phyloP scores from a whole-genome alignment of 495 filamentous ascomycete genomes.

The Xylaria flabelliformis region DNA sequence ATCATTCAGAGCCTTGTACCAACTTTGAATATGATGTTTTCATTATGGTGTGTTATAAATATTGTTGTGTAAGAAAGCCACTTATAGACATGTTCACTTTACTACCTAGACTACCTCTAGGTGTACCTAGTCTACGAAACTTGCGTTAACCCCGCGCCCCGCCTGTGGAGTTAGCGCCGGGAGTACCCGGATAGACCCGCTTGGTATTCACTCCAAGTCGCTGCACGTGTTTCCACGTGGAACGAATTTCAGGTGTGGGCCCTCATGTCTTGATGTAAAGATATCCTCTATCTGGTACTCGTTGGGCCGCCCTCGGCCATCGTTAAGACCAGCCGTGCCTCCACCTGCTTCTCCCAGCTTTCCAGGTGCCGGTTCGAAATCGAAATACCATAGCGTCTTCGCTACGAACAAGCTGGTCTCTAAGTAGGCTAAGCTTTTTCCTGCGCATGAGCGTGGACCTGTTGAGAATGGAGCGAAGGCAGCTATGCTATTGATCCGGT shows the following conservation, averaged over 20 bases:
- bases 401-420: slow-evolving; percentile 44
- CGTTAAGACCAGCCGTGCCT: slow-evolving; percentile 8
- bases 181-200: no score
- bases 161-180: no score
- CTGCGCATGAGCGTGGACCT: slow-evolving; percentile 42
- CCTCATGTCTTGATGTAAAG: background rate
- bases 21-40: no score
- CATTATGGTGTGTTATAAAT: no score
- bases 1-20: no score
- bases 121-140: no score
- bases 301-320: slow-evolving; percentile 7
- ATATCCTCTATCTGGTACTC: slow-evolving; percentile 31
- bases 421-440: slow-evolving; percentile 49
- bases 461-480: background rate
- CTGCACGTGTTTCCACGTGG: background rate
- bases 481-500: slow-evolving; percentile 20
- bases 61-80: no score
- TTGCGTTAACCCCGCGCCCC: no score
- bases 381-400: slow-evolving; percentile 41
- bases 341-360: slow-evolving; percentile 19
- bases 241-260: background rate
- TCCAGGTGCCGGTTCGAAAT: slow-evolving; percentile 35
- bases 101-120: no score
- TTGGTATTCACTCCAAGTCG: no score
- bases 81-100: no score